These are phyloP conservation scores for Neurospora sublineolata DNA, from an alignment of 495 filamentous ascomycete genomes.

Conservation along the genomic window DNA sequence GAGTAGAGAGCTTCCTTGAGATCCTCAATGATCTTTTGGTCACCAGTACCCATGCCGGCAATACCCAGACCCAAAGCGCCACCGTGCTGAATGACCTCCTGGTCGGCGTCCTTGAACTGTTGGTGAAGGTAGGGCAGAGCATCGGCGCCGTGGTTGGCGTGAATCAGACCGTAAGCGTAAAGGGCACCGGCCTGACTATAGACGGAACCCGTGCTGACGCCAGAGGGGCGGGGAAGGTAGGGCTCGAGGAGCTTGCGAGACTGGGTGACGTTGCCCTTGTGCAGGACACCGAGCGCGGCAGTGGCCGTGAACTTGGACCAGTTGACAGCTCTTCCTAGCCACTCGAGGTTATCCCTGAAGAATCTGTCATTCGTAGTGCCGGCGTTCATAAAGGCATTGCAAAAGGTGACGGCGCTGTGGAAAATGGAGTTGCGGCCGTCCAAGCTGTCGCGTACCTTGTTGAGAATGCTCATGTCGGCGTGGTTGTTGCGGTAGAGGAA, in stretches of 20 bases:
- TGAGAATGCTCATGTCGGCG: constrained; percentile 70
- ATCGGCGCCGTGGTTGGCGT: constrained; percentile 91
- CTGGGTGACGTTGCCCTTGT: constrained; percentile 85
- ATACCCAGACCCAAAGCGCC: constrained; percentile 91
- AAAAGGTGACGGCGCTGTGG: constrained; percentile 91
- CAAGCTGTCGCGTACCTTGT: constrained; percentile 89
- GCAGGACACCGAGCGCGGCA: constrained; percentile 91
- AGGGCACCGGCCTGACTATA: constrained; percentile 95
- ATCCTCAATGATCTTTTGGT: constrained; percentile 81
- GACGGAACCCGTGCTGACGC: constrained; percentile 61
- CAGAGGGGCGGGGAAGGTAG: constrained; percentile 72
- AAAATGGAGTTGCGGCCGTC: constrained; percentile 97
- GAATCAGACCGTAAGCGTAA: constrained; percentile 92
- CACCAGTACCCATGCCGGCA: constrained; percentile 93
- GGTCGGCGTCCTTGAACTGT: constrained; percentile 74
- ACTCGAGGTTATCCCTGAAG: constrained; percentile 94
- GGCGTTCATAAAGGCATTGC: constrained; percentile 99
- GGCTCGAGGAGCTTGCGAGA: constrained; percentile 88
- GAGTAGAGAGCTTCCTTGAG: constrained; percentile 77
- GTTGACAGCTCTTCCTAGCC: constrained; percentile 97
- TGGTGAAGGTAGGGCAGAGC: constrained; percentile 80
- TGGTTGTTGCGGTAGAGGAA: constrained; percentile 94
- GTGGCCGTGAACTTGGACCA: constrained; percentile 99
- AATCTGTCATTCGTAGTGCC: constrained; percentile 96
- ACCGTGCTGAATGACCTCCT: constrained; percentile 95